These are phyloP conservation scores for Rhodotorula toruloides DNA, from an alignment of 768 basidiomycete genomes.

Conservation along the genomic window DNA sequence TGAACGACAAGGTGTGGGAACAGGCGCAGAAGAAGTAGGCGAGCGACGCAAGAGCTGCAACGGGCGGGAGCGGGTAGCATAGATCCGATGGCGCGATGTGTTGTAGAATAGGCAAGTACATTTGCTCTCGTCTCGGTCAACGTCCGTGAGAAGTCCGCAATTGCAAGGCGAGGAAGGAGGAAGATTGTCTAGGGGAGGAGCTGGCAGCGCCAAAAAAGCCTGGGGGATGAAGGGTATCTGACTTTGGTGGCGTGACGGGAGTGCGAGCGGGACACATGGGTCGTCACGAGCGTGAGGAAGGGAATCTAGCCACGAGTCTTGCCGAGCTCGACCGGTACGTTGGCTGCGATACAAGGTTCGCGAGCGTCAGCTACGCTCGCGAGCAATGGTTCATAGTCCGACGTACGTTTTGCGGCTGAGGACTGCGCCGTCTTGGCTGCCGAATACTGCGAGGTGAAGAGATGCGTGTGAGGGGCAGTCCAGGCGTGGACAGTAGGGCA, in stretches of 20 bases:
- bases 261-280: too few relatives aligned
- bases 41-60: background rate
- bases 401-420: conserved; percentile 13
- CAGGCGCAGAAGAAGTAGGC: conserved; percentile 23
- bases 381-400: background rate
- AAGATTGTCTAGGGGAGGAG: too few relatives aligned
- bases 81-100: background rate
- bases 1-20: conserved; percentile 83
- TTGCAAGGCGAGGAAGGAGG: too few relatives aligned
- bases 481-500: background rate
- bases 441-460: conserved; percentile 9
- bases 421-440: conserved; percentile 23
- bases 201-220: too few relatives aligned
- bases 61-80: too few relatives aligned
- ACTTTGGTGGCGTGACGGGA: too few relatives aligned
- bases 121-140: too few relatives aligned
- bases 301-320: background rate
- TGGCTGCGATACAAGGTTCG: background rate
- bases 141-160: too few relatives aligned
- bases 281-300: background rate
- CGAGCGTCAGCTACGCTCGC: background rate
- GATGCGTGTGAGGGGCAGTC: background rate
- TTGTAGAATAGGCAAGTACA: too few relatives aligned
- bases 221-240: too few relatives aligned
- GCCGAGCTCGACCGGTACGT: conserved; percentile 4